phyloP scores from a whole-genome alignment of 2,329 filamentous ascomycete genomes.

The Fusarium humuli region DNA sequence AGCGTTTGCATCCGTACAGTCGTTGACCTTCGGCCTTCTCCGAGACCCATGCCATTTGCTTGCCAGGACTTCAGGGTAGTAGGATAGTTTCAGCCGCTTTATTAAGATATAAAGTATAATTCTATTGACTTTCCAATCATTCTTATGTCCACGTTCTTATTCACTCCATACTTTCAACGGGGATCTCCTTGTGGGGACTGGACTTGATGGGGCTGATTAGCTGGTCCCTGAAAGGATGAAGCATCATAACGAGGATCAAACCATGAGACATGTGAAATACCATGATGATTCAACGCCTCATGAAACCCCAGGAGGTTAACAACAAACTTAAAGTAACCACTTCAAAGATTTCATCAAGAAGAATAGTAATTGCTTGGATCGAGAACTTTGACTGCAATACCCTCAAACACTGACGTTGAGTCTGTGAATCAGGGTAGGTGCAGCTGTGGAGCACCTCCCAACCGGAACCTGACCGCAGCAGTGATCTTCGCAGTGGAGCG shows the following conservation, averaged over 20 bases:
- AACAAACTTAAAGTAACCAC: background rate
- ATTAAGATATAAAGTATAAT: background rate
- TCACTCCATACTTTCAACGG: background rate
- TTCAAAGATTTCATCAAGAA: background rate
- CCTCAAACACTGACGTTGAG: background rate
- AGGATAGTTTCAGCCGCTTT: background rate
- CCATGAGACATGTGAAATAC: background rate
- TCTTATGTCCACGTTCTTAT: background rate
- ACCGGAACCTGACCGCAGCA: conserved; percentile 6
- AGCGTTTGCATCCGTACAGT: background rate
- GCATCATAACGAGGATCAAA: background rate
- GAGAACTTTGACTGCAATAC: background rate
- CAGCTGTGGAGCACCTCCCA: background rate
- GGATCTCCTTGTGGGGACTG: conserved; percentile 15
- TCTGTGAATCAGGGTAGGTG: background rate
- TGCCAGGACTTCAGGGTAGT: background rate
- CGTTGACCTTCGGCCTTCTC: conserved; percentile 21
- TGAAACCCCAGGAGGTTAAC: background rate
- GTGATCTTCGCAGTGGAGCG: conserved; percentile 23
- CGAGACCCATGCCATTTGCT: background rate
- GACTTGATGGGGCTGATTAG: conserved; percentile 10
- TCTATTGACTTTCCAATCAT: background rate
- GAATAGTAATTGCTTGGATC: background rate
- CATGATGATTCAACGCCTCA: background rate
- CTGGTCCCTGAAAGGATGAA: conserved; percentile 3